Evolutionary conservation across 192 early-diverging fungal genomes (phyloP).

Genomic region (Entrophospora sp.): DNA sequence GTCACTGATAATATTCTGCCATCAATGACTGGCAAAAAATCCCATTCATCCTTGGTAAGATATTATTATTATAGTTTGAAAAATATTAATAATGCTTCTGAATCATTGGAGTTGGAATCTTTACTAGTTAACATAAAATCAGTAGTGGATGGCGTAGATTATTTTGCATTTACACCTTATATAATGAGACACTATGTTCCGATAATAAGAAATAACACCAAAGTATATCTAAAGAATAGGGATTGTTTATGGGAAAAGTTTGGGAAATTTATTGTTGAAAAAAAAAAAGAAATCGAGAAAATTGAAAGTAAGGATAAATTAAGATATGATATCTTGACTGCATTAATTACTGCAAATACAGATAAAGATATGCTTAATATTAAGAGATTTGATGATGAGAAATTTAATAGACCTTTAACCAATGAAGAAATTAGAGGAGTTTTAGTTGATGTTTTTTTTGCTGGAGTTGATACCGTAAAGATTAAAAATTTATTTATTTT

Average conservation of each 20-base stretch:
- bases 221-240: background rate
- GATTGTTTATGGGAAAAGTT: background rate
- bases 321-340: conserved; percentile 1
- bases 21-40: too few relatives aligned
- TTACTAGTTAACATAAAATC: too few relatives aligned
- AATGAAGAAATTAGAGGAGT: conserved; percentile 2
- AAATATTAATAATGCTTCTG: too few relatives aligned
- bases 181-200: too few relatives aligned
- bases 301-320: background rate
- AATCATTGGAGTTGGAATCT: too few relatives aligned
- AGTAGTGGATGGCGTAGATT: too few relatives aligned
- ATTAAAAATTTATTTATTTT: background rate
- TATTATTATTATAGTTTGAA: too few relatives aligned
- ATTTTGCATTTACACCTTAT: too few relatives aligned
- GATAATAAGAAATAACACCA: too few relatives aligned
- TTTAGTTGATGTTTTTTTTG: background rate
- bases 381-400: background rate
- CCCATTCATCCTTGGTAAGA: too few relatives aligned
- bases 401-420: background rate
- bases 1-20: too few relatives aligned
- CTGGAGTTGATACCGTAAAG: conserved; percentile 2
- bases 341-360: conserved; percentile 9
- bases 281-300: conserved; percentile 12
- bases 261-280: background rate
- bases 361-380: background rate